These are phyloP conservation scores for Neoscytalidium dimidiatum DNA, from an alignment of 2,329 filamentous ascomycete genomes.

Conservation along the genomic window DNA sequence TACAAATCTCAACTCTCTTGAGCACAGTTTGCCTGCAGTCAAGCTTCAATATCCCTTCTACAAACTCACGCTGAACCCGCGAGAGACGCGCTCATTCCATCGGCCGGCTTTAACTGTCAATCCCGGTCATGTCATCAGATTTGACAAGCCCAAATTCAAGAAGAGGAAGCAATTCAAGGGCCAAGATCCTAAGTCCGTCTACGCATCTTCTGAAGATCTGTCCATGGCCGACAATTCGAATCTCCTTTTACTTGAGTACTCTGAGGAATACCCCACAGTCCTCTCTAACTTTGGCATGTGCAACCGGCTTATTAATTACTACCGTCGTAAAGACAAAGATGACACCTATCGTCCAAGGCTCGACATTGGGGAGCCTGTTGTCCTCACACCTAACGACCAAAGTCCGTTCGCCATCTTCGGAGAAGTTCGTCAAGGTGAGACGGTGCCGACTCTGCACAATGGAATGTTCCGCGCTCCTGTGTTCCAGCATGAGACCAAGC, in stretches of 20 bases:
- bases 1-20: conserved; percentile 86
- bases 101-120: conserved; percentile 76
- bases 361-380: conserved; percentile 84
- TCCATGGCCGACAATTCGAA: conserved; percentile 87
- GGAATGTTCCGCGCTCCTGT: conserved; percentile 93
- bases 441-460: conserved; percentile 88
- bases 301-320: conserved; percentile 94
- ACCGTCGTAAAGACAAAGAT: conserved; percentile 73
- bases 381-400: conserved; percentile 89
- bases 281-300: conserved; percentile 98
- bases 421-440: conserved; percentile 86
- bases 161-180: conserved; percentile 81
- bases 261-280: conserved; percentile 87
- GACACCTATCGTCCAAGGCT: conserved; percentile 74
- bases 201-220: conserved; percentile 76
- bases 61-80: conserved; percentile 74
- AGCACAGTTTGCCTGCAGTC: conserved; percentile 89
- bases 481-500: conserved; percentile 78
- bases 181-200: conserved; percentile 76
- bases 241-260: conserved; percentile 89
- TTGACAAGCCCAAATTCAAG: conserved; percentile 69
- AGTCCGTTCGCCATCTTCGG: conserved; percentile 96
- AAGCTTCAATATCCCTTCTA: conserved; percentile 97
- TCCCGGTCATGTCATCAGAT: conserved; percentile 68
- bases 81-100: conserved; percentile 80